phyloP scores from a whole-genome alignment of 2,329 filamentous ascomycete species.

The Neospermospora avenae region DNA sequence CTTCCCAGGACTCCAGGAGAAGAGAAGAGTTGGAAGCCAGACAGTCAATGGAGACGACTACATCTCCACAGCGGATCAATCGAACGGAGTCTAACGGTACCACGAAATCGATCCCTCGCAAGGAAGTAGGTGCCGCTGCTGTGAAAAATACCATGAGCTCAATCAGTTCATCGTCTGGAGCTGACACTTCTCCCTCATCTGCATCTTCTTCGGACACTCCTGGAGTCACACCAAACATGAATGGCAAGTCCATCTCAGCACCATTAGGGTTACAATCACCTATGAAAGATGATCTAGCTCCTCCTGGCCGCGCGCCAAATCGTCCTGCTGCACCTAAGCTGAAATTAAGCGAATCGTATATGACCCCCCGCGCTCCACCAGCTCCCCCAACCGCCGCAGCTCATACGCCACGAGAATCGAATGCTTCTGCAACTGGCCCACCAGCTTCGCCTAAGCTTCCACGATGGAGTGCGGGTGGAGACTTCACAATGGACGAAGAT shows the following conservation, averaged over 20 bases:
- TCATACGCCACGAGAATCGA: conserved; percentile 45
- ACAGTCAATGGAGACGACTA: conserved; percentile 36
- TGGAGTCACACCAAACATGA: conserved; percentile 31
- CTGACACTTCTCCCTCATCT: conserved; percentile 34
- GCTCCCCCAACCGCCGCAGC: conserved; percentile 21
- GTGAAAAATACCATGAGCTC: conserved; percentile 27
- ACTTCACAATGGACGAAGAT: conserved; percentile 94
- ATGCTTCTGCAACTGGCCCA: conserved; percentile 38
- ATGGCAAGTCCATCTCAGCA: conserved; percentile 35
- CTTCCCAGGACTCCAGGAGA: conserved; percentile 56
- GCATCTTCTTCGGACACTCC: conserved; percentile 33
- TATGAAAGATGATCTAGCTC: conserved; percentile 27
- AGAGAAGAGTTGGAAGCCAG: conserved; percentile 52
- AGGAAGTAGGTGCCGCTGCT: conserved; percentile 49
- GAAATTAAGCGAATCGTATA: conserved; percentile 36
- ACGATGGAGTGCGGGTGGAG: conserved; percentile 74
- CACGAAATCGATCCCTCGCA: conserved; percentile 51
- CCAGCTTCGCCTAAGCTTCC: conserved; percentile 63
- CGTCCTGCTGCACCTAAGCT: conserved; percentile 42
- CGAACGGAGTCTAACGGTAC: conserved; percentile 57
- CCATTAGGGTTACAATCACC: conserved; percentile 27
- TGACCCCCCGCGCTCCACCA: conserved; percentile 36
- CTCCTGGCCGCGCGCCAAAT: conserved; percentile 30
- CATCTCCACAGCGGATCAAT: conserved; percentile 41
- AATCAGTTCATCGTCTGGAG: conserved; percentile 30